phyloP scores from a whole-genome alignment of 2,329 filamentous ascomycete species.

The Xenosphaeropsis pyriputrescens region DNA sequence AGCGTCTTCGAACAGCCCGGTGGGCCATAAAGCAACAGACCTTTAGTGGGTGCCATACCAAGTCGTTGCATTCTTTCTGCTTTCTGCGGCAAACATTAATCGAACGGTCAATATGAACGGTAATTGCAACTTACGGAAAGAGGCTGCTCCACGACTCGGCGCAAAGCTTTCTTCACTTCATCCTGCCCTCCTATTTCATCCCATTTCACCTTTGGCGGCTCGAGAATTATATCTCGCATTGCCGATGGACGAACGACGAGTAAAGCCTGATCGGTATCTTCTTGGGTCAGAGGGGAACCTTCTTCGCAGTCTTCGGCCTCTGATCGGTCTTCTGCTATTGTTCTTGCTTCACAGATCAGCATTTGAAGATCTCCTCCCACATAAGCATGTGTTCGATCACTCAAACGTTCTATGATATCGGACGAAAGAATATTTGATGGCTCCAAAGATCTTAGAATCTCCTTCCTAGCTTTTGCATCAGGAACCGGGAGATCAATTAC shows the following conservation, averaged over 20 bases:
- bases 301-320: constrained; percentile 1
- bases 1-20: constrained; percentile 93
- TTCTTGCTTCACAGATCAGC: constrained; percentile 39
- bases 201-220: constrained; percentile 78
- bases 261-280: constrained; percentile 52
- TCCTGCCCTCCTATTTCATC: constrained; percentile 77
- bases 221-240: constrained; percentile 79
- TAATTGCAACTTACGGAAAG: constrained; percentile 9
- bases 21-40: constrained; percentile 79
- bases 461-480: constrained; percentile 51
- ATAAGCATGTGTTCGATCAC: constrained; percentile 73
- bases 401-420: constrained; percentile 41
- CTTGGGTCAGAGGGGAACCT: constrained; percentile 12
- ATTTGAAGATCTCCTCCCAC: constrained; percentile 64
- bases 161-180: constrained; percentile 50
- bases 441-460: constrained; percentile 48
- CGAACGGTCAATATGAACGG: not conserved
- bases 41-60: constrained; percentile 52
- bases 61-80: constrained; percentile 32
- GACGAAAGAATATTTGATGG: constrained; percentile 32
- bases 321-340: constrained; percentile 16
- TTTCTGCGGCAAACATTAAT: constrained; percentile 18
- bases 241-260: constrained; percentile 62
- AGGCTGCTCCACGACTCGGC: constrained; percentile 22
- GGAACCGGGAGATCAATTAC: constrained; percentile 69